Base-by-base conservation (phyloP, 768 basidiomycete species). In the Cantharellus anzutake region DNA sequence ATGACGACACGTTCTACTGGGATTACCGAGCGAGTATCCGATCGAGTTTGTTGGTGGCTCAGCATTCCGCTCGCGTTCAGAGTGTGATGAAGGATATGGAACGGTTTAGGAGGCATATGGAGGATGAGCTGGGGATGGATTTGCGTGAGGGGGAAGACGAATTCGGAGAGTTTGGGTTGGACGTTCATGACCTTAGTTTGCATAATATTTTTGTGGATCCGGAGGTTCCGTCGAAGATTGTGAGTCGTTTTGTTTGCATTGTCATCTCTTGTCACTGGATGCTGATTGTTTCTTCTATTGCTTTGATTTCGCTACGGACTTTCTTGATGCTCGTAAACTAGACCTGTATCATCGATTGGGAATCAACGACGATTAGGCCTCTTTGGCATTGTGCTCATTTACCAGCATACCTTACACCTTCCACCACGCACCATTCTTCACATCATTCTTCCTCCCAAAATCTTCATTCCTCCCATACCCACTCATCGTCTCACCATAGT, bases 291-390 rank as follows among this genome's bases (percentile, higher is more conserved):
- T 11, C 38, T 56, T 3, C 29, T 3, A 48, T 56, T 40, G 42
- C 2, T 59, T 5, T n/a, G n/a, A n/a, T n/a, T n/a, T n/a, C n/a
- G n/a, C n/a, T n/a, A n/a, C n/a, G n/a, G n/a, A n/a, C n/a, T n/a
- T n/a, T n/a, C n/a, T n/a, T n/a, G n/a, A n/a, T n/a, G n/a, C n/a
- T n/a, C n/a, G n/a, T n/a, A n/a, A n/a, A n/a, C n/a, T 66, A 91
- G 88, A 85, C 86, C 1, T 86, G 85, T 65, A 78, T 91, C 60
- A 90, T 91, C 48, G 88, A 91, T 65, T 89, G 86, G 87, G 87
- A 91, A 68, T 86, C 87, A 14, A 89, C 87, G n/a, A 86, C 85
- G 5, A 86, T 82, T 4, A 77, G 88, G 11, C 88, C 87, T 3
- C 75, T 91, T 20, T 90, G 86, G 86, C 82, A 84, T 20, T 82